These are phyloP conservation scores for Streptanthus diversifolius DNA, from an alignment of 345 rosid genomes.

Conservation along the genomic window DNA sequence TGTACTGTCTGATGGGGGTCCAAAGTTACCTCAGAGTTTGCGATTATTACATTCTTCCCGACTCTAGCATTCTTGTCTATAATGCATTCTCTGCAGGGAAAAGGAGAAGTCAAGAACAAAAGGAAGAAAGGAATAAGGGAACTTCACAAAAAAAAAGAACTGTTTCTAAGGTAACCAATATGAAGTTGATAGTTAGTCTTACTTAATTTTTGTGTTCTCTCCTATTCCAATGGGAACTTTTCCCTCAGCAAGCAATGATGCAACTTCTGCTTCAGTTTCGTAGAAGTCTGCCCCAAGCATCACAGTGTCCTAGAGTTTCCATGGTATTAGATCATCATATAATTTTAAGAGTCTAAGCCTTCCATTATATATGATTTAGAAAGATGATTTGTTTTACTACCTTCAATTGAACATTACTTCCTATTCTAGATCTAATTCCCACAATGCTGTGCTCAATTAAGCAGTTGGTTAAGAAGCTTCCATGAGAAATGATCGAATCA, in stretches of 20 bases:
- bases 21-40: conserved; percentile 70
- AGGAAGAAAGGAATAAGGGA: background rate
- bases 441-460: conserved; percentile 80
- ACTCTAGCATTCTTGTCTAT: conserved; percentile 94
- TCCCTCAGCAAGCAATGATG: conserved; percentile 61
- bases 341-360: background rate
- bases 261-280: conserved; percentile 73
- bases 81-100: conserved; percentile 69
- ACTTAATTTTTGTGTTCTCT: conserved; percentile 79
- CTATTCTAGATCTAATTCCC: conserved; percentile 86
- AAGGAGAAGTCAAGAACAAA: background rate
- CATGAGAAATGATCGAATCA: conserved; percentile 88
- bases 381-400: conserved; percentile 34
- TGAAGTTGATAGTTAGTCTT: conserved; percentile 16
- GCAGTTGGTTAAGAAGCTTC: conserved; percentile 72
- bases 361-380: conserved; percentile 8
- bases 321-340: conserved; percentile 14
- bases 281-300: conserved; percentile 94
- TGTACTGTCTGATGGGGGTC: background rate
- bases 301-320: conserved; percentile 64
- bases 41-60: conserved; percentile 80
- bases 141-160: background rate
- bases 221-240: conserved; percentile 77
- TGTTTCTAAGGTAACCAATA: conserved; percentile 19
- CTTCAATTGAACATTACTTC: conserved; percentile 71